phyloP scores from a whole-genome alignment of 2,329 filamentous ascomycete genomes.

The Colletotrichum coccodes region DNA sequence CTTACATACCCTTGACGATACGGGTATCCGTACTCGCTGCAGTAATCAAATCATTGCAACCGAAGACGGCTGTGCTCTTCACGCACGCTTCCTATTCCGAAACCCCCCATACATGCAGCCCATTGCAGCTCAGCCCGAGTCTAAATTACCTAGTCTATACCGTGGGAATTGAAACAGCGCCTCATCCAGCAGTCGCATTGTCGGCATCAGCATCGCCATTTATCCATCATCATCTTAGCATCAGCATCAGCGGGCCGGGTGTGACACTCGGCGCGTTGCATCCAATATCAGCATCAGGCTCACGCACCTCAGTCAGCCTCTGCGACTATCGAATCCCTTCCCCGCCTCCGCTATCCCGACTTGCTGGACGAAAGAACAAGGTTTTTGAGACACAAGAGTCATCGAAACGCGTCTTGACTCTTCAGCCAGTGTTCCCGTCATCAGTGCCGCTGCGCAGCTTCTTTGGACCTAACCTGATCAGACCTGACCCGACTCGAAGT shows the following conservation, averaged over 20 bases:
- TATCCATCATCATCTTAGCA: neutral
- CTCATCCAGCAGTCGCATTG: constrained; percentile 3
- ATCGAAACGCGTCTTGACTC: neutral
- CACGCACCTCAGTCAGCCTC: constrained; percentile 27
- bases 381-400: constrained; percentile 3
- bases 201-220: neutral
- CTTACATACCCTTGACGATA: neutral
- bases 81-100: constrained; percentile 28
- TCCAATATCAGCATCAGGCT: constrained; percentile 5
- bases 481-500: neutral
- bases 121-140: neutral
- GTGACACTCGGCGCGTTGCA: neutral
- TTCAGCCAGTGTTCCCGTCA: neutral
- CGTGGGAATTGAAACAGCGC: constrained; percentile 4
- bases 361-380: neutral
- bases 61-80: constrained; percentile 16
- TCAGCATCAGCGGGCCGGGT: neutral
- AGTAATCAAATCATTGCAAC: neutral
- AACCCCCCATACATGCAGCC: constrained; percentile 18
- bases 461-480: neutral
- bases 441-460: neutral
- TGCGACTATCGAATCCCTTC: neutral
- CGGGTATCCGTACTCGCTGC: neutral
- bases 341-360: constrained; percentile 14
- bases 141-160: neutral